Conservation (phyloP, 257 asterid species). For the Pogostemon cablin region DNA sequence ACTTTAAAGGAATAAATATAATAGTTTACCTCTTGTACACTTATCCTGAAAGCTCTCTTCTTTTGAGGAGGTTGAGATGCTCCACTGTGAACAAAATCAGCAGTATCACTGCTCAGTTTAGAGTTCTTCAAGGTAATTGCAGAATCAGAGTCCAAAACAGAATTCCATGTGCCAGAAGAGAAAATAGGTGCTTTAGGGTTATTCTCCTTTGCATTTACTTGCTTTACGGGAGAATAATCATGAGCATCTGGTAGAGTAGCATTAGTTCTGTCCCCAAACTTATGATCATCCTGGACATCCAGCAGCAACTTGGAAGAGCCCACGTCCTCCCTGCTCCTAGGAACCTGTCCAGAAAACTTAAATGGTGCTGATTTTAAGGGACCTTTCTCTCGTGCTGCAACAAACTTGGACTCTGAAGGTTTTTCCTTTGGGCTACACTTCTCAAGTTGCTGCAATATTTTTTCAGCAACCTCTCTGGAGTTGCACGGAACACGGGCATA, state of each 20-base stretch:
- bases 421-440: conserved; percentile 70
- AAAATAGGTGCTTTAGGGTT: conserved; percentile 32
- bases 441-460: conserved; percentile 82
- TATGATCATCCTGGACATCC: conserved; percentile 43
- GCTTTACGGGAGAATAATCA: conserved; percentile 41
- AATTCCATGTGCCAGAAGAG: conserved; percentile 32
- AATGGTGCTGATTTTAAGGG: conserved; percentile 50
- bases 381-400: conserved; percentile 49
- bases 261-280: conserved; percentile 39
- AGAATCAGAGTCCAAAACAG: conserved; percentile 34
- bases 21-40: conserved; percentile 66
- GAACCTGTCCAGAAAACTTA: conserved; percentile 65
- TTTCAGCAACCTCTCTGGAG: conserved; percentile 79
- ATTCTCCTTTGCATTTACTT: conserved; percentile 38
- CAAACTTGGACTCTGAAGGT: conserved; percentile 57
- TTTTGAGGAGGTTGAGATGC: conserved; percentile 54
- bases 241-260: conserved; percentile 34
- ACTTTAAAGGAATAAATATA: conserved; percentile 1
- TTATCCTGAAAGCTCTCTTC: conserved; percentile 73
- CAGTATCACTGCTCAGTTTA: conserved; percentile 12
- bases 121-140: conserved; percentile 34
- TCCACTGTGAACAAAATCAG: conserved; percentile 36
- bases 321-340: conserved; percentile 58
- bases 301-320: conserved; percentile 55
- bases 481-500: conserved; percentile 58